Evolutionary conservation across 768 basidiomycete species (phyloP).

Genomic region (Brasilioporus rufonigricans): DNA sequence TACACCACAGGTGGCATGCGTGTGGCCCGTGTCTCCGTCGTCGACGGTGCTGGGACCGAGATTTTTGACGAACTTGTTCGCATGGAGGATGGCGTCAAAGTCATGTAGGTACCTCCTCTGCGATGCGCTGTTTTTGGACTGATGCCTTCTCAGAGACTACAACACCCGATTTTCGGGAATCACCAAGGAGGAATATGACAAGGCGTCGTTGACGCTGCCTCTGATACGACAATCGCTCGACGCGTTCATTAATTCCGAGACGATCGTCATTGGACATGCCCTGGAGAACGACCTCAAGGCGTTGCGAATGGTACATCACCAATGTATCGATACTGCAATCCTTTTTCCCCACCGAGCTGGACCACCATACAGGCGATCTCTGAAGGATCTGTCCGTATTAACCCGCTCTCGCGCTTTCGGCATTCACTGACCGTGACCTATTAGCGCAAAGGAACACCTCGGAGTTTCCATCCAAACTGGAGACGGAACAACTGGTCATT

Average conservation of each 20-base stretch:
- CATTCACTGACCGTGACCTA: constrained; percentile 8
- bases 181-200: constrained; percentile 52
- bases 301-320: constrained; percentile 80
- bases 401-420: not conserved
- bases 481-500: constrained; percentile 75
- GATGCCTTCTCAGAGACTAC: constrained; percentile 59
- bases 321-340: constrained; percentile 82
- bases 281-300: constrained; percentile 95
- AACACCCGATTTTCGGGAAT: constrained; percentile 92
- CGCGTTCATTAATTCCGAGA: constrained; percentile 68
- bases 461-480: constrained; percentile 81
- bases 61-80: constrained; percentile 82
- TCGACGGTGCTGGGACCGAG: constrained; percentile 69
- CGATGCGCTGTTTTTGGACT: not conserved
- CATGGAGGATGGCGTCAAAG: constrained; percentile 77
- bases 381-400: constrained; percentile 72
- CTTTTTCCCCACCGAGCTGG: constrained; percentile 87
- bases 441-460: constrained; percentile 79
- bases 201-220: constrained; percentile 64
- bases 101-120: constrained; percentile 53
- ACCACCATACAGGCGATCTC: constrained; percentile 68
- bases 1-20: constrained; percentile 92
- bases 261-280: constrained; percentile 87
- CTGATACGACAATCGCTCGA: constrained; percentile 69
- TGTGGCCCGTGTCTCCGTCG: constrained; percentile 86